Evolutionary conservation across 352 stramenopile species (phyloP), one percentile per base, ranked within the genome.

Genomic region (Globisporangium splendens): DNA sequence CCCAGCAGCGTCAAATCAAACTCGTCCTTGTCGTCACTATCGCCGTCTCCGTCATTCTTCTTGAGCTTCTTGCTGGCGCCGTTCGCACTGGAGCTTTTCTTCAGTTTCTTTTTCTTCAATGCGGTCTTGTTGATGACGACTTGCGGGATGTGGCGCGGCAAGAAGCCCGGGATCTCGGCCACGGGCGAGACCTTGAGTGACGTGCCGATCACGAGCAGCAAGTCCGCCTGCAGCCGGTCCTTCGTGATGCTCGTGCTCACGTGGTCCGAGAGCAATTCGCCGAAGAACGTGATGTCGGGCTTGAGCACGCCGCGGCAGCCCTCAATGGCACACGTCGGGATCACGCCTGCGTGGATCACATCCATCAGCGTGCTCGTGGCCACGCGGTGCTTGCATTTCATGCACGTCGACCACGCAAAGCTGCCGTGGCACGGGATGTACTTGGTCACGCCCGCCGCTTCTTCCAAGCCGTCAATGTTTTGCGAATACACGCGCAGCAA

Each of bases 391-490:
- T 74, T 74, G 69, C 95, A 98, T 33, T 77, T 72, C 66, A 97
- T 96, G 68, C 96, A 99, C 3, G 70, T 80, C 7, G 95, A 96
- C 59, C 70, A 89, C 1, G 86, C 78, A 56, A 98, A 93, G 47
- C 79, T 96, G 43, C 96, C 96, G 73, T 99, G 96, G 56, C 95
- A 97, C 56, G 97, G 93, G 17, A 99, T 91, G 54, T 97, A 88
- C 62, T 77, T 83, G n/a, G 72, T 93, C 41, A 98, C 83, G 18
- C 95, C 96, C 1, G 96, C 96, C 11, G 78, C 63, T 46, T 87
- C 60, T 65, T 99, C 97, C 35, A 99, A 68, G 0, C 89, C 96
- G 68, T 99, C 97, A 68, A 99, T 99, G 69, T 99, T 99, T 69
- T 99, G 96, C 33, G 96, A 98, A 66, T 98, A 99, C 33, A 96